phyloP scores from a whole-genome alignment of 164 flowering plant species.

The Aristolochia fimbriata region DNA sequence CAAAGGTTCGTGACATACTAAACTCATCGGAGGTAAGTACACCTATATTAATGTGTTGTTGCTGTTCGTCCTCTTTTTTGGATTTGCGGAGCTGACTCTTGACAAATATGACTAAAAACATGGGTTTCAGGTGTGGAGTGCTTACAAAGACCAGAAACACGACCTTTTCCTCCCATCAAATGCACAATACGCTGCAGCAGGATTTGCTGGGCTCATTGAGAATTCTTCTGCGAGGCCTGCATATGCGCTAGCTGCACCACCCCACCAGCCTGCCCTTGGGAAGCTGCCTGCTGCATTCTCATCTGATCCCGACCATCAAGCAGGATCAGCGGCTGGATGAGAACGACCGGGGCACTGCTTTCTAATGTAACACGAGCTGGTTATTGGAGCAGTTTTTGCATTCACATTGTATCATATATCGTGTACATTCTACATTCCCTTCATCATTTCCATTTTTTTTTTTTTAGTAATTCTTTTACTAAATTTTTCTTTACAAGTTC shows the following conservation, averaged over 20 bases:
- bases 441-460: no score
- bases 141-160: slow-evolving; percentile 96
- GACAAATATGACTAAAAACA: no score
- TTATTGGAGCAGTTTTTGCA: no score
- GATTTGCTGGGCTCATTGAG: slow-evolving; percentile 95
- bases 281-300: slow-evolving; percentile 27
- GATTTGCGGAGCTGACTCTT: background rate
- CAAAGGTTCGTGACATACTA: slow-evolving; percentile 78
- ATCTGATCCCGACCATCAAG: slow-evolving; percentile 29
- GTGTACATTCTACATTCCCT: no score
- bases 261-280: slow-evolving; percentile 32
- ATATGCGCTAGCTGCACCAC: slow-evolving; percentile 78
- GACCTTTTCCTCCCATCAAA: slow-evolving; percentile 97
- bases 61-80: background rate
- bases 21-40: slow-evolving; percentile 83
- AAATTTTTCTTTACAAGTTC: no score
- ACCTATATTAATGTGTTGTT: background rate
- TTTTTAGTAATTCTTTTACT: no score
- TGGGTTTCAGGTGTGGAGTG: slow-evolving; percentile 77
- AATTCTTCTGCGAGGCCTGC: slow-evolving; percentile 68
- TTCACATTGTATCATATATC: no score
- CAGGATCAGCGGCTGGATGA: slow-evolving; percentile 19
- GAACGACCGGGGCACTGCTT: background rate
- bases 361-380: no score
- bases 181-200: slow-evolving; percentile 96